A percentile compares a stretch with the other conserved stretches of the same genome.
Evolutionary conservation across 345 rosid species (phyloP).

Genomic region (Mercurialis annua): DNA sequence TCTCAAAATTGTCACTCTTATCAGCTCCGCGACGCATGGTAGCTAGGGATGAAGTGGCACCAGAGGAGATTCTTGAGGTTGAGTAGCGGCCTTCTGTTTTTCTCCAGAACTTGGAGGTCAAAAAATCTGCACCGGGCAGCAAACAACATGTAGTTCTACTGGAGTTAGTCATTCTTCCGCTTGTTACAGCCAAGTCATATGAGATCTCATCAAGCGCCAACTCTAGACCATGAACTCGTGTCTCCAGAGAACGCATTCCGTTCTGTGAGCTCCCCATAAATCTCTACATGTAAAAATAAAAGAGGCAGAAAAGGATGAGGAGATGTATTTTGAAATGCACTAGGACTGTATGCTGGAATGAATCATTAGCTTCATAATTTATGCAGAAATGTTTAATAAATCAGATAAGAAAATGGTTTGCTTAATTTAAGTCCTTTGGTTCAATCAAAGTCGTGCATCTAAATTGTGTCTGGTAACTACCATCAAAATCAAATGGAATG

Average conservation of each 20-base stretch:
- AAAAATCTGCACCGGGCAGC: constrained; percentile 62
- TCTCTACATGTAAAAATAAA: constrained; percentile 40
- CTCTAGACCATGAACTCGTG: constrained; percentile 85
- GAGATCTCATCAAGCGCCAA: constrained; percentile 90
- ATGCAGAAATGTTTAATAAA: neutral
- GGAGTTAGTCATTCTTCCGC: constrained; percentile 66
- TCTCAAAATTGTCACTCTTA: constrained; percentile 36
- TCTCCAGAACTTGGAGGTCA: constrained; percentile 76
- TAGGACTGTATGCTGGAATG: neutral
- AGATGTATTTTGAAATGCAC: constrained; percentile 7
- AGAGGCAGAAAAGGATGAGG: constrained; percentile 8
- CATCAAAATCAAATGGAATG: neutral
- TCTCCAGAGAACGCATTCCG: constrained; percentile 80
- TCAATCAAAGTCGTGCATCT: too few relatives aligned
- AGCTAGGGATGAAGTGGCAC: constrained; percentile 25
- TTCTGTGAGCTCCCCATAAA: constrained; percentile 77
- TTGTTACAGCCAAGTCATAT: constrained; percentile 72
- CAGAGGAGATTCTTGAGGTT: constrained; percentile 40
- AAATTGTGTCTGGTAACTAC: neutral
- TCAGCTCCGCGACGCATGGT: constrained; percentile 32
- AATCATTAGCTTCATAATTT: neutral
- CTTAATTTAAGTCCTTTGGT: too few relatives aligned
- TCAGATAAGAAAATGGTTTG: neutral
- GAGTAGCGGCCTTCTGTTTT: constrained; percentile 45
- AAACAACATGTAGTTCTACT: constrained; percentile 61